A percentile compares a stretch with the other conserved stretches of the same genome.
These are phyloP conservation scores for Castanospermum australe DNA, from an alignment of 306 rosid genomes.

Conservation along the genomic window DNA sequence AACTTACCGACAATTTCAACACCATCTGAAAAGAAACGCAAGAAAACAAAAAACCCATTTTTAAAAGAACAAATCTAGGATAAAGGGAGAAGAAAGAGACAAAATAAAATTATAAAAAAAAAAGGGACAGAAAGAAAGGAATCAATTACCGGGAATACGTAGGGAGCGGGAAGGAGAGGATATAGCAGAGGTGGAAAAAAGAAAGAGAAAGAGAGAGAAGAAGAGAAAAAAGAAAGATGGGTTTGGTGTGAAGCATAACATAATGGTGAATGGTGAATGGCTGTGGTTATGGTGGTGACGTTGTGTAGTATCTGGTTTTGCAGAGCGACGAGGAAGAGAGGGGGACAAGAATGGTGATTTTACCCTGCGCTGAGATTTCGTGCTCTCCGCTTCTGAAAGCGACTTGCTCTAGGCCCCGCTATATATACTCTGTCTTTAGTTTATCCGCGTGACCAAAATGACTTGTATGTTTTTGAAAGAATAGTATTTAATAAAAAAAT, in stretches of 20 bases:
- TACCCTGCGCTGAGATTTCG: not conserved
- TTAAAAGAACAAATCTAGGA: not conserved
- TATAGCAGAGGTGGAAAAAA: constrained; percentile 17
- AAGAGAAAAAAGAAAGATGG: constrained; percentile 15
- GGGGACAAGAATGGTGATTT: not conserved
- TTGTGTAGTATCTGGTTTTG: not conserved
- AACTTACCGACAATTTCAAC: constrained; percentile 17
- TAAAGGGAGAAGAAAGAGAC: not conserved
- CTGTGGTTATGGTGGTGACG: no score
- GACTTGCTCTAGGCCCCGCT: no score
- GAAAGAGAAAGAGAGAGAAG: constrained; percentile 1
- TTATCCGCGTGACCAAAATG: not conserved
- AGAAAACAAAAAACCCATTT: not conserved
- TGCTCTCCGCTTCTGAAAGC: not conserved
- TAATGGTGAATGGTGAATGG: constrained; percentile 18
- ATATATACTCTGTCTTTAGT: not conserved
- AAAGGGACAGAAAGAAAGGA: not conserved
- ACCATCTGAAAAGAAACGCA: not conserved
- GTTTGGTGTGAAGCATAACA: constrained; percentile 33
- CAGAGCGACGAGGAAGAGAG: not conserved
- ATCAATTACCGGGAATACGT: constrained; percentile 23
- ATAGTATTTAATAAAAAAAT: no score
- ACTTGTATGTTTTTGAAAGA: no score
- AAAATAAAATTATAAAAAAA: not conserved
- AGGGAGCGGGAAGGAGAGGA: not conserved